These are phyloP conservation scores for Xanthoconium stramineum DNA, from an alignment of 768 basidiomycete genomes.

Conservation along the genomic window DNA sequence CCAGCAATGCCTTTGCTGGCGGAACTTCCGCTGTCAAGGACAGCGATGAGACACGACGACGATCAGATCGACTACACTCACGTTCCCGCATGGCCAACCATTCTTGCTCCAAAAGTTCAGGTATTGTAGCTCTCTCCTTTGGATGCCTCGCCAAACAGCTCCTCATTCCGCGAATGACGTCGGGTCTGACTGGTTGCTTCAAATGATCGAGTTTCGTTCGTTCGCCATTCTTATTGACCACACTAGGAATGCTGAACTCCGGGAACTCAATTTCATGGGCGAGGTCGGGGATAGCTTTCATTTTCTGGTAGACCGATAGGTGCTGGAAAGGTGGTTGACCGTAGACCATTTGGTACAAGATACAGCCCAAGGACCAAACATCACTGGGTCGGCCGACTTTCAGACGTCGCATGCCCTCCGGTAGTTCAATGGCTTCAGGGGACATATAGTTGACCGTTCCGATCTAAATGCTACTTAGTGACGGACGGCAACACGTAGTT, in stretches of 20 bases:
- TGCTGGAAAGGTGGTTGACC: slow-evolving; percentile 90
- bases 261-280: slow-evolving; percentile 80
- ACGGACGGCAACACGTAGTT: background rate
- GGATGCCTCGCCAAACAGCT: slow-evolving; percentile 75
- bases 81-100: slow-evolving; percentile 63
- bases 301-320: slow-evolving; percentile 80
- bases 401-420: slow-evolving; percentile 81
- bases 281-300: slow-evolving; percentile 88
- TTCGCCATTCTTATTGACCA: slow-evolving; percentile 33
- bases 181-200: slow-evolving; percentile 62
- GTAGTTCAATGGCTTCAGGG: slow-evolving; percentile 90
- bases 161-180: slow-evolving; percentile 81
- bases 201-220: slow-evolving; percentile 62
- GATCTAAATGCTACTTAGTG: slow-evolving; percentile 48
- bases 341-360: slow-evolving; percentile 98
- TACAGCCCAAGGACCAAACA: slow-evolving; percentile 97
- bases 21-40: slow-evolving; percentile 23
- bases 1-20: slow-evolving; percentile 34
- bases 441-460: slow-evolving; percentile 99
- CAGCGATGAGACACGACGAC: background rate
- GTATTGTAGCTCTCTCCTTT: slow-evolving; percentile 84
- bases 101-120: slow-evolving; percentile 76
- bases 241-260: slow-evolving; percentile 52
- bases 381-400: slow-evolving; percentile 96
- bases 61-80: slow-evolving; percentile 11